Conservation (phyloP, 345 rosid genomes). For the Hibiscus mutabilis region DNA sequence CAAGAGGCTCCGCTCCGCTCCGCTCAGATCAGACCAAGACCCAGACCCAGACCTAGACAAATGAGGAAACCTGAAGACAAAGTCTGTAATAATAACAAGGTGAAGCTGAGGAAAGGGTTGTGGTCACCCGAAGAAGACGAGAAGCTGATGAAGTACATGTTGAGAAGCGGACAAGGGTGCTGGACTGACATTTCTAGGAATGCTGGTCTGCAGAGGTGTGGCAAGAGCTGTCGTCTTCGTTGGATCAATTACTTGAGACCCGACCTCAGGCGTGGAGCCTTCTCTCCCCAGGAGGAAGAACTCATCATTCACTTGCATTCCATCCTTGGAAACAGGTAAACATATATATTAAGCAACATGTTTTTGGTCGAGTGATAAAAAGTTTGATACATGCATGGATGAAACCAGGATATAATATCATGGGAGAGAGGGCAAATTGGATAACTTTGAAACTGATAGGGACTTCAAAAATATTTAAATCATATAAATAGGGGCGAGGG, state of each 20-base stretch:
- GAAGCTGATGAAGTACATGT: conserved; percentile 66
- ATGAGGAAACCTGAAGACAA: conserved; percentile 24
- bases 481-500: too few relatives aligned
- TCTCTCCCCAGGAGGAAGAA: conserved; percentile 67
- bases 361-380: too few relatives aligned
- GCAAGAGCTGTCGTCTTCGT: conserved; percentile 86
- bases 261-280: conserved; percentile 76
- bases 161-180: conserved; percentile 74
- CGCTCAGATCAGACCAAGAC: conserved; percentile 12
- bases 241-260: conserved; percentile 83
- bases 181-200: conserved; percentile 82
- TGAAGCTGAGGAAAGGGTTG: conserved; percentile 65
- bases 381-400: too few relatives aligned
- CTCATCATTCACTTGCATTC: conserved; percentile 71
- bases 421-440: too few relatives aligned
- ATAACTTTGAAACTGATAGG: too few relatives aligned
- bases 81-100: conserved; percentile 15
- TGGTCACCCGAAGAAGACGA: conserved; percentile 92
- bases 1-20: not conserved
- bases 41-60: not conserved
- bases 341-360: not conserved
- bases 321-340: conserved; percentile 74
- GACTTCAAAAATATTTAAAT: too few relatives aligned
- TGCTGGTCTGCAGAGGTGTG: conserved; percentile 75
- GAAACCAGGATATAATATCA: too few relatives aligned